Percentiles rank a stretch among this genome's conserved stretches.
These are phyloP conservation scores for Verticillium tricorpus DNA, from an alignment of 2,329 filamentous ascomycete species.

Conservation along the genomic window DNA sequence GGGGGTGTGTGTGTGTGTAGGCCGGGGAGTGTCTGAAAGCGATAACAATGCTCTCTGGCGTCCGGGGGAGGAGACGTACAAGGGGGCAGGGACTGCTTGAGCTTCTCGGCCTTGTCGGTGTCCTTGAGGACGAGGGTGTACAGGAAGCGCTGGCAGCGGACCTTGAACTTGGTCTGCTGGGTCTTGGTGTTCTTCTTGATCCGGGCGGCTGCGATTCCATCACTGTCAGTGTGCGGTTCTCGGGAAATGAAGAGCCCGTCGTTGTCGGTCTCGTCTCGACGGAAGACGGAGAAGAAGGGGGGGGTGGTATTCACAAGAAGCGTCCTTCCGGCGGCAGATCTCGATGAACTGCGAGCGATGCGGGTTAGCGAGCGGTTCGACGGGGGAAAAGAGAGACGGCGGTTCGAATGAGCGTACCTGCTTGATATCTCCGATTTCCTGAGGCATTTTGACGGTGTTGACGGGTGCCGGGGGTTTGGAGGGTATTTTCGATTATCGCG, in stretches of 20 bases:
- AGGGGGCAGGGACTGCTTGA: constrained; percentile 97
- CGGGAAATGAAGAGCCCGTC: background rate
- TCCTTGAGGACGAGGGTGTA: constrained; percentile 99
- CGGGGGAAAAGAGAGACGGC: background rate
- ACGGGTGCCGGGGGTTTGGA: constrained; percentile 11
- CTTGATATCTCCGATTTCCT: constrained; percentile 98
- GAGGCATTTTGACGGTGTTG: constrained; percentile 79
- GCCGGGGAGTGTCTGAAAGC: too few relatives aligned
- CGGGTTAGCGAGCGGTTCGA: constrained; percentile 18
- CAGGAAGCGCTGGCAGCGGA: constrained; percentile 92
- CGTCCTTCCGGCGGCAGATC: constrained; percentile 99
- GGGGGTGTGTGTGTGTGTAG: too few relatives aligned
- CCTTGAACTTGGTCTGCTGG: constrained; percentile 99
- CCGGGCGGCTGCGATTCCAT: constrained; percentile 62
- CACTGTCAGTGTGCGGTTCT: constrained; percentile 1
- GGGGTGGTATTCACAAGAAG: constrained; percentile 74
- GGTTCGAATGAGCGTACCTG: constrained; percentile 42
- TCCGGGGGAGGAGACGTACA: constrained; percentile 57
- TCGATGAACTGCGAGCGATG: constrained; percentile 78
- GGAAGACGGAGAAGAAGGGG: background rate
- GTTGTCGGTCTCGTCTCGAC: constrained; percentile 11
- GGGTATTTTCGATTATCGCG: constrained; percentile 9
- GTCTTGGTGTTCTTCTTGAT: constrained; percentile 94
- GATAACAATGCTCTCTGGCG: background rate
- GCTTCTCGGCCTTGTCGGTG: constrained; percentile 98